Evolutionary conservation across 495 filamentous ascomycete species (phyloP), one percentile per base, ranked within the genome.

Genomic region (Chlorociboria aeruginascens): DNA sequence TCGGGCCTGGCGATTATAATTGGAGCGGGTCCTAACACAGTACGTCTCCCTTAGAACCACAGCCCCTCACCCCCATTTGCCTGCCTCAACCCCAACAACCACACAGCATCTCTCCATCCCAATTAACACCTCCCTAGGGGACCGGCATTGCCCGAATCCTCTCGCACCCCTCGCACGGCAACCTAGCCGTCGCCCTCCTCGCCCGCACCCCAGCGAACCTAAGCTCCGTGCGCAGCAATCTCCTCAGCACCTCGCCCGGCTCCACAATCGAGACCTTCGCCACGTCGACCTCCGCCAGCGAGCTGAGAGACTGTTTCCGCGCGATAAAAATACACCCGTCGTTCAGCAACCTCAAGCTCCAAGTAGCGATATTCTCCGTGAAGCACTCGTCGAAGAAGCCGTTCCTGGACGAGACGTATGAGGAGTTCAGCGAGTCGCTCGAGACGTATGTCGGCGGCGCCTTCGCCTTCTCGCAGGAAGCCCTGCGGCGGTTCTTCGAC

Each of bases 71-170:
- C 17, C 7, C 37, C 30, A 12, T 39, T 35, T 14, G 9, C 16
- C 11, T 29, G 7, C 16, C 14, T 28, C 13, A 36, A 28, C 16
- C 14, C 12, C 13, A 36, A 28, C 20, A 12, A 40, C 14, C 33
- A 28, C 32, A 29, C 37, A 39, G 7, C 32, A 8, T n/a, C n/a
- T n/a, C n/a, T n/a, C n/a, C n/a, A n/a, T 28, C 29, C 33, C 33
- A 6, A 33, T 44, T 59, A 10, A 53, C 35, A 10, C 46, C 35
- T 12, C 41, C 32, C 53, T 7, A 68, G 61, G 70, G 71, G 43
- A 63, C 66, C 17, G 68, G 69, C 31, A 73, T 73, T 30, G 68
- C 68, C 7, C 62, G 68, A 25, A 65, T 71, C 43, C 63, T 74
- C 42, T 63, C 68, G 2, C 61, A 73, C 40, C 63, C 66, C 11